Evolutionary conservation across 2,329 filamentous ascomycete genomes (phyloP), one percentile per base, ranked within the genome.

Genomic region (Lecanosticta acicola): DNA sequence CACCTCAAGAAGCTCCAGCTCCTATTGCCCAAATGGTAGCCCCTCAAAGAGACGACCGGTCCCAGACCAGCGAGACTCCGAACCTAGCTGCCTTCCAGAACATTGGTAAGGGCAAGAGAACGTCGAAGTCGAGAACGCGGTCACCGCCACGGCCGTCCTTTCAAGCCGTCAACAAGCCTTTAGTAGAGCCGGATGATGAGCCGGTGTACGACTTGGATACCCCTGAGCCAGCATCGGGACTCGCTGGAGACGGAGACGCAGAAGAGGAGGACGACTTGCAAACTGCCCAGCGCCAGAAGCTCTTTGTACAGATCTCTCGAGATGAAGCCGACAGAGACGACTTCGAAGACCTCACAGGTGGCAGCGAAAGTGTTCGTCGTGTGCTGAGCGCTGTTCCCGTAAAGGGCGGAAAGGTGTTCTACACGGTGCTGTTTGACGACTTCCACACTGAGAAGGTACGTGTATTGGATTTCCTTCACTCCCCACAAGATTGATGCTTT

Each of bases 391-490:
- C 72, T 50, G 55, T 57, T 35, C 56, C 60, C 7, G 51, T 56
- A 11, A 56, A 53, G 3, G 62, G 65, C 14, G 57, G 59, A 2
- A 50, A 47, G 11, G 41, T 70, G 26, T 48, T 59, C 8, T 75
- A 72, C 45, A 57, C 67, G 44, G 69, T 74, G 13, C 61, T 64
- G 46, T 66, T 74, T 26, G 62, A 62, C n/a, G 65, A 71, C 47
- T 65, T 60, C 13, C 59, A 58, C 35, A 59, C 59, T 9, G 66
- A 67, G 51, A 53, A 66, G 62, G 73, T 76, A 59, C 60, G 70
- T n/a, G n/a, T n/a, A n/a, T n/a, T n/a, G n/a, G n/a, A n/a, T n/a
- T n/a, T n/a, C n/a, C n/a, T n/a, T n/a, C n/a, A n/a, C n/a, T n/a
- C n/a, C n/a, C n/a, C n/a, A n/a, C n/a, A n/a, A n/a, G n/a, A n/a